Evolutionary conservation across 129 eudicot genomes (phyloP).

Genomic region (Gnaphalium uliginosum): DNA sequence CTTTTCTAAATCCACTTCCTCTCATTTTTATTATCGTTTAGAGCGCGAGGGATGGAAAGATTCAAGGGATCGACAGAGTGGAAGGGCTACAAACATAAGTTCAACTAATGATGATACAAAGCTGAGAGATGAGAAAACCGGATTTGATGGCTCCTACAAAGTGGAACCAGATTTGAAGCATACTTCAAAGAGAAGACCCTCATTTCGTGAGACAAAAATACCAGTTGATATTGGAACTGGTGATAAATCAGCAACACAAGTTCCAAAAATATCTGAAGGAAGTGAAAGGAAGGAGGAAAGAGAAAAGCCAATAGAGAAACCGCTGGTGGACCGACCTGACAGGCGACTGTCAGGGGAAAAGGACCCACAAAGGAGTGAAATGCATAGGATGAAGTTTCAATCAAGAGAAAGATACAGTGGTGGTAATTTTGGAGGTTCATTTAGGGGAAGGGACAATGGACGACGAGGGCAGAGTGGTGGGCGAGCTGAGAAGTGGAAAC

Average conservation of each 20-base stretch:
- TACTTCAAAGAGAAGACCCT: conserved; percentile 52
- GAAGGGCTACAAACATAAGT: conserved; percentile 33
- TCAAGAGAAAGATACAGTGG: conserved; percentile 46
- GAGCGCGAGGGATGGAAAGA: conserved; percentile 83
- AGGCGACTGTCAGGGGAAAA: conserved; percentile 18
- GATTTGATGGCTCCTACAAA: conserved; percentile 51
- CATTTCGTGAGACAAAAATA: conserved; percentile 76
- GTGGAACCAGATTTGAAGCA: conserved; percentile 41
- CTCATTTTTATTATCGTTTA: conserved; percentile 25
- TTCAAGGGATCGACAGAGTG: conserved; percentile 47
- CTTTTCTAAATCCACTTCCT: background rate
- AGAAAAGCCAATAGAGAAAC: conserved; percentile 35
- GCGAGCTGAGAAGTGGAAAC: conserved; percentile 90
- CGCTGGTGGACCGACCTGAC: conserved; percentile 37
- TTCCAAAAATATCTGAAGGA: conserved; percentile 32
- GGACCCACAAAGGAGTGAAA: conserved; percentile 38
- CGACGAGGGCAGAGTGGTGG: conserved; percentile 53
- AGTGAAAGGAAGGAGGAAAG: conserved; percentile 53
- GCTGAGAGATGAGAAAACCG: conserved; percentile 45
- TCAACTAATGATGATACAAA: conserved; percentile 24
- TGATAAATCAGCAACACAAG: conserved; percentile 41
- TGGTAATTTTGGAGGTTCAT: conserved; percentile 40
- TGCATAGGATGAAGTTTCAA: conserved; percentile 43
- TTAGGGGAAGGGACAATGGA: conserved; percentile 50
- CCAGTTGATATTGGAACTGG: conserved; percentile 26